These are phyloP conservation scores for Trypanosoma melophagium DNA, from an alignment of 208 protist species.

Conservation along the genomic window DNA sequence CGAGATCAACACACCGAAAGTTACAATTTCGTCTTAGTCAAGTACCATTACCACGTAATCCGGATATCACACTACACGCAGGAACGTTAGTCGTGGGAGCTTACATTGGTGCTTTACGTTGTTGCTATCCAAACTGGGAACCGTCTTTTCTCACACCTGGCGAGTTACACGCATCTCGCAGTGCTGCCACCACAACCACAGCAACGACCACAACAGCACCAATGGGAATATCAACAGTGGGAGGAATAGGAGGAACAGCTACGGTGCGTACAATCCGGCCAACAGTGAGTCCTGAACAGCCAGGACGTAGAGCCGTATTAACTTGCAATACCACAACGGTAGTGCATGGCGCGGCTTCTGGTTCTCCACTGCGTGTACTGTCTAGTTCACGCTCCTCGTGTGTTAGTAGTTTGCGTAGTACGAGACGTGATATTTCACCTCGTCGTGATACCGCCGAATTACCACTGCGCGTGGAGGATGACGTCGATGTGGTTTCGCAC, in stretches of 20 bases:
- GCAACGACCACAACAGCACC: no score
- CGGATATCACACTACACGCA: constrained; percentile 43
- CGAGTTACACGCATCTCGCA: not conserved
- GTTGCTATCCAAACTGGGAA: constrained; percentile 15
- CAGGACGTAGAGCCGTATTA: no score
- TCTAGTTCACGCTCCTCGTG: constrained; percentile 2
- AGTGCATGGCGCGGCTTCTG: not conserved
- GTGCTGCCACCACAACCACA: not conserved
- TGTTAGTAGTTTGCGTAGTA: not conserved
- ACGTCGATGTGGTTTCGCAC: constrained; percentile 2
- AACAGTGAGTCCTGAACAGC: no score
- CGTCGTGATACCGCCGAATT: not conserved
- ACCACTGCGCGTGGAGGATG: constrained; percentile 15
- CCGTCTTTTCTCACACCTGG: not conserved
- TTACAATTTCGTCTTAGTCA: constrained; percentile 12
- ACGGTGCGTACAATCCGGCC: no score
- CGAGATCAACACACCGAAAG: not conserved
- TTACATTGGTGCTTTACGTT: constrained; percentile 60
- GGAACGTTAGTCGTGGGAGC: constrained; percentile 61
- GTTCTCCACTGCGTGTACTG: not conserved
- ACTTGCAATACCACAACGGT: not conserved
- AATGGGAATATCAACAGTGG: no score
- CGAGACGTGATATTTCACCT: not conserved
- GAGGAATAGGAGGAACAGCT: no score
- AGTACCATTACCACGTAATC: constrained; percentile 20